Evolutionary conservation across 805 yeast species (phyloP), one percentile per base, ranked within the genome.

Genomic region (Candida lessepsii): DNA sequence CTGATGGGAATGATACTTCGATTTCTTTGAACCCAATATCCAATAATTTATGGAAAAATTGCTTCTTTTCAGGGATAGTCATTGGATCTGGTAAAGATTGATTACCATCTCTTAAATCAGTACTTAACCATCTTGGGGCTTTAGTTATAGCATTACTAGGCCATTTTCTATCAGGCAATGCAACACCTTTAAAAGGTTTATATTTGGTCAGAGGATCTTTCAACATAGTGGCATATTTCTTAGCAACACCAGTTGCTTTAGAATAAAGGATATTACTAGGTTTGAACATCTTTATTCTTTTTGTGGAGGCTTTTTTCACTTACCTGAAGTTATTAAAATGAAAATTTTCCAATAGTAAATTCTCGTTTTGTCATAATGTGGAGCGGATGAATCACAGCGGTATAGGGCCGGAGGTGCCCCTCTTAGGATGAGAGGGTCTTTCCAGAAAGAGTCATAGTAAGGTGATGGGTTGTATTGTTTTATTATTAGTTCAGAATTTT

Each of bases 21-120:
- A 83, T 83, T 65, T 83, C 91, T 57, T 83, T 83, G 67, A 83
- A 83, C 2, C 91, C 91, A 42, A 83, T 68, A 42, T 83, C 86
- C 7, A 83, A 52, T 50, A 83, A 68, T 61, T 83, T 83, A 52
- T 81, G 81, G 70, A 83, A 83, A 58, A 83, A 83, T 53, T 78
- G 81, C 55, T 82, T 81, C 64, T 83, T 83, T 60, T 83, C 86
- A 37, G 72, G 80, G 11, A 83, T 76, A 8, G 83, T 72, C 91
- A 83, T 83, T 20, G 91, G 91, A 63, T 83, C 91, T 19, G 91
- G 91, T 42, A 83, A 69, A 14, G 89, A 78, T 59, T 83, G 91
- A 63, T 83, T 83, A 47, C 91, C 91, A 56, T 83, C 91, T 68
- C 91, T 75, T 48, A 83, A 70, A 61, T 83, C 91, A 1, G 91